These are phyloP conservation scores for Nevesoporus exiguus DNA, from an alignment of 768 basidiomycete genomes.

Conservation along the genomic window DNA sequence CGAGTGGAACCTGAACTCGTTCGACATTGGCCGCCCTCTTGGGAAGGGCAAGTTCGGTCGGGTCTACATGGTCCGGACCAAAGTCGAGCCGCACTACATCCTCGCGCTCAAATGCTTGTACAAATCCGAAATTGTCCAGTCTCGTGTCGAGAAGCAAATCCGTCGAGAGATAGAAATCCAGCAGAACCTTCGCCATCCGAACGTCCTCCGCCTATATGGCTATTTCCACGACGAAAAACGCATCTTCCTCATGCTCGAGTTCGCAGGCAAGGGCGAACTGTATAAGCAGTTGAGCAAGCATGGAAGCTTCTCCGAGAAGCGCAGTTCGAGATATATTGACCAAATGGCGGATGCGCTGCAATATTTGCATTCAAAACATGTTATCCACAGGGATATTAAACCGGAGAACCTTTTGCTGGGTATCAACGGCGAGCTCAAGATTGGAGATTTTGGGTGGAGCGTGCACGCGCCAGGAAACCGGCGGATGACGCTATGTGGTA, in stretches of 20 bases:
- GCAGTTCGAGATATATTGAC: constrained; percentile 87
- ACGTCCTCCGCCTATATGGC: constrained; percentile 90
- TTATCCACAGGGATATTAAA: constrained; percentile 99
- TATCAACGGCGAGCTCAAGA: constrained; percentile 95
- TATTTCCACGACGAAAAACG: constrained; percentile 98
- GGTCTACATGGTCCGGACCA: constrained; percentile 97
- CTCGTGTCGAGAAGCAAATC: constrained; percentile 93
- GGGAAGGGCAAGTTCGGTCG: constrained; percentile 99
- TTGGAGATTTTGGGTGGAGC: constrained; percentile 98
- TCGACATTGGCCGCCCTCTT: constrained; percentile 92
- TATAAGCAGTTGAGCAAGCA: constrained; percentile 92
- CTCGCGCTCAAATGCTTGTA: constrained; percentile 95
- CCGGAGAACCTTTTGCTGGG: constrained; percentile 95
- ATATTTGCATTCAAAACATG: constrained; percentile 93
- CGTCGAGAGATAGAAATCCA: constrained; percentile 98
- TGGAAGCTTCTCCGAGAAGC: constrained; percentile 83
- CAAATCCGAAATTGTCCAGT: constrained; percentile 92
- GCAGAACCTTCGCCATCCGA: constrained; percentile 91
- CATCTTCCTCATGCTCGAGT: constrained; percentile 97
- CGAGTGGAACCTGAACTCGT: constrained; percentile 81
- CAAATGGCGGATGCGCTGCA: constrained; percentile 96
- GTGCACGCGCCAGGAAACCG: constrained; percentile 93
- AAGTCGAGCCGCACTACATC: constrained; percentile 83
- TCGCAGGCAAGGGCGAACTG: constrained; percentile 94
- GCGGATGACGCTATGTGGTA: constrained; percentile 89